Conservation (phyloP, 768 basidiomycete genomes). For the Candolleomyces aberdarensis region DNA sequence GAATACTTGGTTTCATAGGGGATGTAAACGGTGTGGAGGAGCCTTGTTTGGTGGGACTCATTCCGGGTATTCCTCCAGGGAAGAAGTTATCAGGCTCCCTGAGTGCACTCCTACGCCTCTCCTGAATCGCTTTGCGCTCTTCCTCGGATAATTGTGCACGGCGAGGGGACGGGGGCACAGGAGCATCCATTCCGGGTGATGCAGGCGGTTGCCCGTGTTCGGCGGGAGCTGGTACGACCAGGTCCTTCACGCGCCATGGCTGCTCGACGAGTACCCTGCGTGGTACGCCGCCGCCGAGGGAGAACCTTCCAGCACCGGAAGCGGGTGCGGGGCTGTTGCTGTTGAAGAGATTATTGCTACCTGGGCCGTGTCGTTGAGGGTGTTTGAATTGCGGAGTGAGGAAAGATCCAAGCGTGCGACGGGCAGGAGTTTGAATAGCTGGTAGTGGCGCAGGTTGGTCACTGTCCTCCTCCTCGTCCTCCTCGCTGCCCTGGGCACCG, state of each 20-base stretch:
- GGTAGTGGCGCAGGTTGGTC: slow-evolving; percentile 11
- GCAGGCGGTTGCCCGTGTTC: slow-evolving; percentile 3
- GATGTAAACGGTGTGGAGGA: slow-evolving; percentile 8
- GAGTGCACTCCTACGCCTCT: slow-evolving; percentile 58
- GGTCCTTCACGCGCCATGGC: slow-evolving; percentile 56
- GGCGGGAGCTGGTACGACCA: slow-evolving; percentile 38
- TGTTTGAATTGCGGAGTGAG: slow-evolving; percentile 54
- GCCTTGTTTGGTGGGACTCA: slow-evolving; percentile 31
- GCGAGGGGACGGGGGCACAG: slow-evolving; percentile 13
- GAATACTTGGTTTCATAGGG: slow-evolving; percentile 12
- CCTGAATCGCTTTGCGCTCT: slow-evolving; percentile 59
- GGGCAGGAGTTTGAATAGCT: slow-evolving; percentile 26
- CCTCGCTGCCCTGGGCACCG: not conserved
- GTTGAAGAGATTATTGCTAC: not conserved
- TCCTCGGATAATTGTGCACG: slow-evolving; percentile 34
- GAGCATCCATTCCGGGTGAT: slow-evolving; percentile 3
- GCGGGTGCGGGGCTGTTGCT: not conserved
- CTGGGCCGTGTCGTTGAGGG: slow-evolving; percentile 6
- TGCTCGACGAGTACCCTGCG: slow-evolving; percentile 46
- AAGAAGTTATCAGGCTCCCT: slow-evolving; percentile 48
- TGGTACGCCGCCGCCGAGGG: slow-evolving; percentile 43
- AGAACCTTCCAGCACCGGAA: slow-evolving; percentile 17
- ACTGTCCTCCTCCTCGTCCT: slow-evolving; percentile 17
- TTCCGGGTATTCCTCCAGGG: slow-evolving; percentile 51
- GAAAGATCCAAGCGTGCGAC: slow-evolving; percentile 38